A percentile compares a stretch with the other conserved stretches of the same genome.
These are phyloP conservation scores for Gossypium longicalyx DNA, from an alignment of 345 rosid species.

Conservation along the genomic window DNA sequence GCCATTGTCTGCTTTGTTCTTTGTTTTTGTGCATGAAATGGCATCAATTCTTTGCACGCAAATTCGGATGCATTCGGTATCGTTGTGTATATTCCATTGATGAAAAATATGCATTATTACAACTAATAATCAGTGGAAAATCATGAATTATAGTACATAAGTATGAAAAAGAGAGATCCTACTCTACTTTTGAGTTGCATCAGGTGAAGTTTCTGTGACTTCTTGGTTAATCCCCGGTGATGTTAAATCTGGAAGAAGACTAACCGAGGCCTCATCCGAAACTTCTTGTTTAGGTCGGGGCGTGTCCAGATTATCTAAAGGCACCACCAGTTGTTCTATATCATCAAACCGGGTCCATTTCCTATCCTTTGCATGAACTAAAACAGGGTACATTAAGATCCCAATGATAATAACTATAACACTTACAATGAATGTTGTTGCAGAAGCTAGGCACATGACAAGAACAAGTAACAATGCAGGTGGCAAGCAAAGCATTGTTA, in stretches of 20 bases:
- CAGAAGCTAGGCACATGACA: constrained; percentile 76
- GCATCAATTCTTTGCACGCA: background rate
- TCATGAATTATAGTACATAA: background rate
- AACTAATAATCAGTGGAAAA: background rate
- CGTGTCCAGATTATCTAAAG: constrained; percentile 15
- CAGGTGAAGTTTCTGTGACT: constrained; percentile 14
- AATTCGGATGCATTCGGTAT: background rate
- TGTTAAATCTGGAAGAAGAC: constrained; percentile 36
- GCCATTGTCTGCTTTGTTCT: no score
- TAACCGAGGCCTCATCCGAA: constrained; percentile 45
- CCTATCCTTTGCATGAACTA: constrained; percentile 45
- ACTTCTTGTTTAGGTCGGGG: constrained; percentile 29
- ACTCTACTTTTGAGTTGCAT: constrained; percentile 30
- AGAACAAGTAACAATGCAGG: constrained; percentile 66
- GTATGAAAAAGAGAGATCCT: constrained; percentile 9
- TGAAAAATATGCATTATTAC: background rate
- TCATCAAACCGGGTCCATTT: constrained; percentile 44
- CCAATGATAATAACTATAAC: constrained; percentile 52
- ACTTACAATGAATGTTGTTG: constrained; percentile 58
- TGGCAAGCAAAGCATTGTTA: constrained; percentile 55
- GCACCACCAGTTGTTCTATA: constrained; percentile 21
- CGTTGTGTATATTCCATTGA: background rate
- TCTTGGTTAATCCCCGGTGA: constrained; percentile 12
- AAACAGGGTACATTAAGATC: constrained; percentile 48
- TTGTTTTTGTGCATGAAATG: background rate